phyloP scores from a whole-genome alignment of 2,329 filamentous ascomycete species.

The Chaetomium sp. region DNA sequence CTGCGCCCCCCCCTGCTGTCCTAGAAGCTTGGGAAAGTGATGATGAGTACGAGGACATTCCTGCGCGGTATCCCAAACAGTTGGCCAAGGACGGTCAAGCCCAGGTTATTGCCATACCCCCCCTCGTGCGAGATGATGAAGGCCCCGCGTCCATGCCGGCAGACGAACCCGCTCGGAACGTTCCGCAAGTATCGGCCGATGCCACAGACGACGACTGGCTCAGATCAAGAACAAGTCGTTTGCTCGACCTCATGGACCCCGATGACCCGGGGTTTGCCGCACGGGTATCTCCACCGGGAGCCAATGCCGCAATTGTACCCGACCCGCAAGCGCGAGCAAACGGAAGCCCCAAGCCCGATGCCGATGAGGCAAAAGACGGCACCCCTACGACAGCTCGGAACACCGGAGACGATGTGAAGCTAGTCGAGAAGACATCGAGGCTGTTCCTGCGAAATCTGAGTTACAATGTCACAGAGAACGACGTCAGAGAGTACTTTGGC shows the following conservation, averaged over 20 bases:
- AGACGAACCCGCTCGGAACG: conserved; percentile 14
- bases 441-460: conserved; percentile 86
- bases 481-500: conserved; percentile 65
- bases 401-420: conserved; percentile 44
- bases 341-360: conserved; percentile 1
- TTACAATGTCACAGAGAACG: conserved; percentile 70
- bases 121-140: conserved; percentile 8
- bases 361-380: conserved; percentile 16
- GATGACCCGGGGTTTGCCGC: conserved; percentile 42
- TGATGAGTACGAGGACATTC: conserved; percentile 66
- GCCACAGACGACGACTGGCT: conserved; percentile 86
- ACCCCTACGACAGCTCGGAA: conserved; percentile 27
- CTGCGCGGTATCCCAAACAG: conserved; percentile 45
- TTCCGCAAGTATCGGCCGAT: conserved; percentile 24
- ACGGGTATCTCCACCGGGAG: conserved; percentile 19
- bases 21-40: conserved; percentile 55
- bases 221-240: conserved; percentile 76
- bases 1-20: conserved; percentile 15
- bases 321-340: conserved; percentile 23
- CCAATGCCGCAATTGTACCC: conserved; percentile 14
- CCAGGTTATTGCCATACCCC: conserved; percentile 10
- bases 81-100: conserved; percentile 29
- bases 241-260: conserved; percentile 77
- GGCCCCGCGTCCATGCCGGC: conserved; percentile 9
- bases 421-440: conserved; percentile 65